These are phyloP conservation scores for Rhodomyrtus tomentosa DNA, from an alignment of 345 rosid genomes.

Conservation along the genomic window DNA sequence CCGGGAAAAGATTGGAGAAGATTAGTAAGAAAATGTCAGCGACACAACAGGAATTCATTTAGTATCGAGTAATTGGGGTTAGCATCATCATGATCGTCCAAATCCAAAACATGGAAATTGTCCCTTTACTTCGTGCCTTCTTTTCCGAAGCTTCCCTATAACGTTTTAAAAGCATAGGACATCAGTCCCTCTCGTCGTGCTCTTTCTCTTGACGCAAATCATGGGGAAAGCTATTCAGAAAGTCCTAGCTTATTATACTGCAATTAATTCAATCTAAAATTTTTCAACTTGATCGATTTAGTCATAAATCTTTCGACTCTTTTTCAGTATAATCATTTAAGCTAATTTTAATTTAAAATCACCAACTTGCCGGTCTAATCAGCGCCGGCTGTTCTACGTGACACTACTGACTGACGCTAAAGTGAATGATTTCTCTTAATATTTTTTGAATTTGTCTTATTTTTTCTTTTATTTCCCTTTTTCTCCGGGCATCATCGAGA, in stretches of 20 bases:
- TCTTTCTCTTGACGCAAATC: not conserved
- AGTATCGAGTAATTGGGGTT: not conserved
- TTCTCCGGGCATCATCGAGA: no score
- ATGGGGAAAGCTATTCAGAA: not conserved
- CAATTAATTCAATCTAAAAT: fast-evolving
- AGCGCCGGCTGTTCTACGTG: no score
- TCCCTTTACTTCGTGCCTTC: not conserved
- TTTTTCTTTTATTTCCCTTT: no score
- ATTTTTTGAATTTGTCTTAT: no score
- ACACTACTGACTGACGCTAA: no score
- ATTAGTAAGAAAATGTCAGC: not conserved
- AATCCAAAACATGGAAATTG: not conserved
- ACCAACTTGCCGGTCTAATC: no score
- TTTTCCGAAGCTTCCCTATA: not conserved
- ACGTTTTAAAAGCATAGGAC: not conserved
- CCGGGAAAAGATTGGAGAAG: not conserved
- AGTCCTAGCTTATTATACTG: fast-evolving
- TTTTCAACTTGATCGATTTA: not conserved
- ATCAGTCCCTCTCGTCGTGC: not conserved
- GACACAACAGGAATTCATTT: no score
- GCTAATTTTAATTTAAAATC: no score
- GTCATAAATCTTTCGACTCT: no score
- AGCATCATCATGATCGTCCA: not conserved
- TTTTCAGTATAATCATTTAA: no score
- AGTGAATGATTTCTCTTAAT: no score